Conservation (phyloP, 305 asterid species). For the Euphrasia arctica region DNA sequence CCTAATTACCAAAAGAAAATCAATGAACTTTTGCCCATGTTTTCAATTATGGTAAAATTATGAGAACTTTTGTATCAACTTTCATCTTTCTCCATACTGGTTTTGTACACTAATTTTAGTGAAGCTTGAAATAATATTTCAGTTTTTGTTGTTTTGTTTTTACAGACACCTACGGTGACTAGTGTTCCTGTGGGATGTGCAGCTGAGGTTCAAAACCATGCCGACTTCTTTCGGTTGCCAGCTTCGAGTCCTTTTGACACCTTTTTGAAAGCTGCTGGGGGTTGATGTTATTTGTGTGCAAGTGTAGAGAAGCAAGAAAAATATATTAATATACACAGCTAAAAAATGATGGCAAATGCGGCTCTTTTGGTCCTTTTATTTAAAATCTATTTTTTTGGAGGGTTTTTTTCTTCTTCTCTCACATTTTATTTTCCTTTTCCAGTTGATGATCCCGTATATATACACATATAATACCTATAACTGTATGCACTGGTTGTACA, state of each 20-base stretch:
- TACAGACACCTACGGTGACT: no score
- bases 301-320: conserved; percentile 11
- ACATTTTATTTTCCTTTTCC: neutral
- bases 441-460: conserved; percentile 13
- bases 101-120: no score
- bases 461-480: conserved; percentile 1
- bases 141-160: no score
- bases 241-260: conserved; percentile 74
- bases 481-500: conserved; percentile 21
- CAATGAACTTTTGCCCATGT: neutral
- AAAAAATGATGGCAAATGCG: conserved; percentile 22
- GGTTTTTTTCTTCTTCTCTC: neutral
- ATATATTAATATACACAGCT: conserved; percentile 3
- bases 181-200: conserved; percentile 35
- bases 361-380: conserved; percentile 18
- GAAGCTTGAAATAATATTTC: no score
- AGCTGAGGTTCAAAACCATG: conserved; percentile 33
- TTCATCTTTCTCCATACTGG: no score
- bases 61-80: neutral
- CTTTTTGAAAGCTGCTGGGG: conserved; percentile 57
- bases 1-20: neutral
- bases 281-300: conserved; percentile 32
- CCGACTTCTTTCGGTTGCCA: conserved; percentile 48
- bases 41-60: neutral
- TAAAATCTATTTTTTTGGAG: conserved; percentile 11